These are phyloP conservation scores for Striga hermonthica DNA, from an alignment of 305 asterid genomes.

Conservation along the genomic window DNA sequence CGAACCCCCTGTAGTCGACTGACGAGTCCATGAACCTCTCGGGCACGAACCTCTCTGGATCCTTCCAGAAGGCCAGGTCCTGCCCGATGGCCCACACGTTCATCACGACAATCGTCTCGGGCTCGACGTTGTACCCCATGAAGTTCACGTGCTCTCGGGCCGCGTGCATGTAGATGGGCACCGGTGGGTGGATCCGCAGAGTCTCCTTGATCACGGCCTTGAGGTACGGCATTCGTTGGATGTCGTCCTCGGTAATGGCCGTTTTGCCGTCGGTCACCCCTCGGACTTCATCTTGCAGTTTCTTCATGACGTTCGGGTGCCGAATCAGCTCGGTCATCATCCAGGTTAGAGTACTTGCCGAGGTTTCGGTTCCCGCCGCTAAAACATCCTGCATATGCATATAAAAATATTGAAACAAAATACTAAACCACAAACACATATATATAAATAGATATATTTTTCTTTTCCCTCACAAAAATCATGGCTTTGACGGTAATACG, in stretches of 20 bases:
- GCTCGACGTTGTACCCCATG: slow-evolving; percentile 29
- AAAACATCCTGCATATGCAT: slow-evolving; percentile 30
- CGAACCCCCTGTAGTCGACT: slow-evolving; percentile 23
- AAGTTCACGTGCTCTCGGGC: slow-evolving; percentile 29
- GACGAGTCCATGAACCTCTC: slow-evolving; percentile 31
- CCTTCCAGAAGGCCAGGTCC: slow-evolving; percentile 30
- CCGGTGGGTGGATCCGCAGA: slow-evolving; percentile 31
- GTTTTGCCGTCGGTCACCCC: slow-evolving; percentile 4
- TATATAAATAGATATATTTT: no score
- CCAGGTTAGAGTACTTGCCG: slow-evolving; percentile 34
- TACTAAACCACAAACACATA: no score
- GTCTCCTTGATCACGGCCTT: slow-evolving; percentile 40
- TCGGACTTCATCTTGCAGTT: slow-evolving; percentile 32
- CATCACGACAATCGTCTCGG: slow-evolving; percentile 24
- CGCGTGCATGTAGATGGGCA: slow-evolving; percentile 6
- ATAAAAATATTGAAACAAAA: background rate
- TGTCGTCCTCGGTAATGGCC: slow-evolving; percentile 20
- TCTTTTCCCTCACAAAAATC: slow-evolving; percentile 26
- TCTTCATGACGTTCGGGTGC: slow-evolving; percentile 28
- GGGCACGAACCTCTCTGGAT: slow-evolving; percentile 31
- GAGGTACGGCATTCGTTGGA: slow-evolving; percentile 33
- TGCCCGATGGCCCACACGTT: slow-evolving; percentile 33
- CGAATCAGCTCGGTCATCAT: slow-evolving; percentile 36
- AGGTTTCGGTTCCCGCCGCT: slow-evolving; percentile 38
- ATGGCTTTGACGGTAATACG: slow-evolving; percentile 25